Evolutionary conservation across 2,329 filamentous ascomycete species (phyloP).

Genomic region (Alternaria triticimaculans): DNA sequence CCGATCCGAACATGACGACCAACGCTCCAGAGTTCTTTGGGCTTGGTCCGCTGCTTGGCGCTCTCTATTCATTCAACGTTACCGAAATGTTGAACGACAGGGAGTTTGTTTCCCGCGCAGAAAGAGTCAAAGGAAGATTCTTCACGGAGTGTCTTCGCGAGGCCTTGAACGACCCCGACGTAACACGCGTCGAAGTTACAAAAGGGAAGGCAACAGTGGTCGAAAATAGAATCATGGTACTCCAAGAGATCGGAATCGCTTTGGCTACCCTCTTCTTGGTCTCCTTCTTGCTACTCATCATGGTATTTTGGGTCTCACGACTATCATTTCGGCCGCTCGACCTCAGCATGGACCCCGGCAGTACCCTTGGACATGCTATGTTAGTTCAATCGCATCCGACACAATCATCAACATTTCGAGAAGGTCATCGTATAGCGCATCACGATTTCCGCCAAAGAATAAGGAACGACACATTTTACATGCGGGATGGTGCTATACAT

Average conservation of each 20-base stretch:
- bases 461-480: not conserved
- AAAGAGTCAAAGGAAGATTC: constrained; percentile 24
- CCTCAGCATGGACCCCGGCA: constrained; percentile 22
- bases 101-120: constrained; percentile 9
- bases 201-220: constrained; percentile 7
- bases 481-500: constrained; percentile 17
- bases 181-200: not conserved
- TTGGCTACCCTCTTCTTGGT: constrained; percentile 20
- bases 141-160: constrained; percentile 23
- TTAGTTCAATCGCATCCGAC: constrained; percentile 3
- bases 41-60: constrained; percentile 17
- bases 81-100: not conserved
- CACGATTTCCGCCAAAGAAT: constrained; percentile 10
- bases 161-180: constrained; percentile 6
- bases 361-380: constrained; percentile 18
- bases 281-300: constrained; percentile 12
- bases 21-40: constrained; percentile 1
- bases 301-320: constrained; percentile 19
- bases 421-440: not conserved
- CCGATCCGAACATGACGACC: not conserved
- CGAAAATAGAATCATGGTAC: constrained; percentile 21
- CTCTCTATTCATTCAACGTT: constrained; percentile 9
- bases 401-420: constrained; percentile 5
- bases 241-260: constrained; percentile 21
- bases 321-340: constrained; percentile 19